Conservation (phyloP, 2,329 filamentous ascomycete genomes). For the Colletotrichum sidae region DNA sequence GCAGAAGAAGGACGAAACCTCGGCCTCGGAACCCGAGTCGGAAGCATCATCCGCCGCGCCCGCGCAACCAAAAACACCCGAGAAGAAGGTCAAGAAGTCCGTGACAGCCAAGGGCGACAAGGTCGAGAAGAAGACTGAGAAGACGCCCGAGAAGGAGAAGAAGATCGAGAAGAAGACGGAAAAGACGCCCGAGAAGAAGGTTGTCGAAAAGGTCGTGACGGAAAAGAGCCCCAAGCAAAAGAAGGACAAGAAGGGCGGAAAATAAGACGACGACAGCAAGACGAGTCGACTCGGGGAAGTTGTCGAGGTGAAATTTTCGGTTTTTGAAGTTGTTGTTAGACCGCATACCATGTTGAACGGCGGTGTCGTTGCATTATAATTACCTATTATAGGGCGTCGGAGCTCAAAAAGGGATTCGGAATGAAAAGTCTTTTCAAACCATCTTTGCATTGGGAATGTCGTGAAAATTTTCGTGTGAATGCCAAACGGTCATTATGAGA, state of each 20-base stretch:
- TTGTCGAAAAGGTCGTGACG: slow-evolving; percentile 29
- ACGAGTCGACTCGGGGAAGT: not conserved
- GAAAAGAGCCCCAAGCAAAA: slow-evolving; percentile 37
- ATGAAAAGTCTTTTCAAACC: slow-evolving; percentile 12
- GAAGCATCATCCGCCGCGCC: not conserved
- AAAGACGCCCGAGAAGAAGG: slow-evolving; percentile 34
- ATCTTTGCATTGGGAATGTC: not conserved
- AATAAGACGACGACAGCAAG: slow-evolving; percentile 9
- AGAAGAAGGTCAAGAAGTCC: slow-evolving; percentile 39
- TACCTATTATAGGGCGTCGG: slow-evolving; percentile 36
- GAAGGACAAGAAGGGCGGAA: slow-evolving; percentile 36
- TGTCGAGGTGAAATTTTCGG: not conserved
- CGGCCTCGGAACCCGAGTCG: not conserved
- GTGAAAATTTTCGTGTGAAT: not conserved
- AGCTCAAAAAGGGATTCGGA: slow-evolving; percentile 22
- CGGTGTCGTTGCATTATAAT: slow-evolving; percentile 34
- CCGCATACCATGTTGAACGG: slow-evolving; percentile 15
- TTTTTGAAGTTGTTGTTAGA: slow-evolving; percentile 27
- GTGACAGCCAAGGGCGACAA: slow-evolving; percentile 24
- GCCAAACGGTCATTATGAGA: slow-evolving; percentile 6
- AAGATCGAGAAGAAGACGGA: slow-evolving; percentile 18
- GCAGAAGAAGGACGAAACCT: no score
- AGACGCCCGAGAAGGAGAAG: slow-evolving; percentile 31
- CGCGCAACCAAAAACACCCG: not conserved
- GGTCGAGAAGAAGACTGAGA: slow-evolving; percentile 30